Conservation (phyloP, 805 yeast species). For the Hanseniaspora lindneri region DNA sequence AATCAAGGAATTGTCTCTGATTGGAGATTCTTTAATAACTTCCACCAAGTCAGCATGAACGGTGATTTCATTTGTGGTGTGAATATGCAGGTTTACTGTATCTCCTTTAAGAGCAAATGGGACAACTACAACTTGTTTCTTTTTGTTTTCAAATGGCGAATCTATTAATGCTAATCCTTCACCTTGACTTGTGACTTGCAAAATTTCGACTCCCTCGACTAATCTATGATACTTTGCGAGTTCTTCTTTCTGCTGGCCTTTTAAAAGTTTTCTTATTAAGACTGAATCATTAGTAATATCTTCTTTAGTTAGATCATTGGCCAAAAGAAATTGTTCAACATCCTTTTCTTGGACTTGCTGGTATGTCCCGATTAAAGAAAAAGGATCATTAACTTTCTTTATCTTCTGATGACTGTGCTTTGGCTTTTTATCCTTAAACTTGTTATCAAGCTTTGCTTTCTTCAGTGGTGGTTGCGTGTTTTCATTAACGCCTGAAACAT, state of each 20-base stretch:
- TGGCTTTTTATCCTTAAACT: neutral
- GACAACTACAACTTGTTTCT: conserved; percentile 54
- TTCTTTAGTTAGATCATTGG: conserved; percentile 33
- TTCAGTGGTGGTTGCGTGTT: conserved; percentile 6
- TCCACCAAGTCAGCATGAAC: conserved; percentile 63
- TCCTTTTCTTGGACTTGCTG: conserved; percentile 43
- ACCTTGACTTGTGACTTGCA: conserved; percentile 61
- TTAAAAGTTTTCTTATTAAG: conserved; percentile 40
- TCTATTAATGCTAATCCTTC: conserved; percentile 69
- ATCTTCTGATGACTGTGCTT: conserved; percentile 26
- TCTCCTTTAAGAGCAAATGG: conserved; percentile 91
- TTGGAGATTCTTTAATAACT: conserved; percentile 35
- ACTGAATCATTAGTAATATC: conserved; percentile 55
- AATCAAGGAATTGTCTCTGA: conserved; percentile 47
- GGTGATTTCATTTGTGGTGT: conserved; percentile 63
- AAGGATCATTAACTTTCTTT: conserved; percentile 51
- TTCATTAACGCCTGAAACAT: neutral
- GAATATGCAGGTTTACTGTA: conserved; percentile 52
- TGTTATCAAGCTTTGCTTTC: neutral
- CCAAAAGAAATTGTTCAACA: conserved; percentile 45
- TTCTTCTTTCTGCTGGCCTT: conserved; percentile 31
- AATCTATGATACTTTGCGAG: conserved; percentile 43
- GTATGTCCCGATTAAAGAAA: conserved; percentile 56
- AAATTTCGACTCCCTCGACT: conserved; percentile 46
- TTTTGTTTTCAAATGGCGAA: conserved; percentile 40